Conservation (phyloP, 768 basidiomycete genomes). For the Boletus tomentosulus region DNA sequence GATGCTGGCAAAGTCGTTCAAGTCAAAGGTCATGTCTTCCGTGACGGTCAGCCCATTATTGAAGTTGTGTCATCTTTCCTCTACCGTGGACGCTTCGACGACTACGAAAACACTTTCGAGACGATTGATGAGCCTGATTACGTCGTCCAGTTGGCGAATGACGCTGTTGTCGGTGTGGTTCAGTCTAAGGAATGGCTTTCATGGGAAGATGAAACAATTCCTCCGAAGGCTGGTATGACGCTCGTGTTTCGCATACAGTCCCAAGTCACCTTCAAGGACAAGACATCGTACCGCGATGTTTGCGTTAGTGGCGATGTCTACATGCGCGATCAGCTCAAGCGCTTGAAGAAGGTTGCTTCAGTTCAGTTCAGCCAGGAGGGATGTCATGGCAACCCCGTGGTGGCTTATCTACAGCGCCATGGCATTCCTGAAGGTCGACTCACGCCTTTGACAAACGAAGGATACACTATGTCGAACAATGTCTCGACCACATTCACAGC, state of each 20-base stretch:
- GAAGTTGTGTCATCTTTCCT: constrained; percentile 95
- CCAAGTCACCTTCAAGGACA: constrained; percentile 88
- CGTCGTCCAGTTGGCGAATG: constrained; percentile 64
- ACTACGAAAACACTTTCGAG: constrained; percentile 96
- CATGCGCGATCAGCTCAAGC: constrained; percentile 83
- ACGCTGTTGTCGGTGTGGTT: constrained; percentile 84
- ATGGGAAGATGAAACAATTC: constrained; percentile 81
- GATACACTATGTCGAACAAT: constrained; percentile 76
- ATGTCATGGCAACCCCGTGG: constrained; percentile 88
- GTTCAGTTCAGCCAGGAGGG: constrained; percentile 85
- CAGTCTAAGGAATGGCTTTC: constrained; percentile 98
- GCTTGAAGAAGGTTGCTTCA: constrained; percentile 82
- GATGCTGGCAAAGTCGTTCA: constrained; percentile 92
- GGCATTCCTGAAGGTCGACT: constrained; percentile 75
- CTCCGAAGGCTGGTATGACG: constrained; percentile 73
- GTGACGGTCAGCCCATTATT: constrained; percentile 76
- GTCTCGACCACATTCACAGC: constrained; percentile 68
- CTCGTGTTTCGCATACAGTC: constrained; percentile 90
- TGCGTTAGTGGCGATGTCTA: constrained; percentile 83
- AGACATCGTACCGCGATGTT: constrained; percentile 76
- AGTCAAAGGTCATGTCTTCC: constrained; percentile 80
- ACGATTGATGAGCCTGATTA: constrained; percentile 88
- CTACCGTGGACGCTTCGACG: constrained; percentile 90
- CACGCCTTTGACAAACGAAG: constrained; percentile 75
- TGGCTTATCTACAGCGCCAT: constrained; percentile 90